phyloP scores from a whole-genome alignment of 2,329 filamentous ascomycete species.

The Nothophoma quercina region DNA sequence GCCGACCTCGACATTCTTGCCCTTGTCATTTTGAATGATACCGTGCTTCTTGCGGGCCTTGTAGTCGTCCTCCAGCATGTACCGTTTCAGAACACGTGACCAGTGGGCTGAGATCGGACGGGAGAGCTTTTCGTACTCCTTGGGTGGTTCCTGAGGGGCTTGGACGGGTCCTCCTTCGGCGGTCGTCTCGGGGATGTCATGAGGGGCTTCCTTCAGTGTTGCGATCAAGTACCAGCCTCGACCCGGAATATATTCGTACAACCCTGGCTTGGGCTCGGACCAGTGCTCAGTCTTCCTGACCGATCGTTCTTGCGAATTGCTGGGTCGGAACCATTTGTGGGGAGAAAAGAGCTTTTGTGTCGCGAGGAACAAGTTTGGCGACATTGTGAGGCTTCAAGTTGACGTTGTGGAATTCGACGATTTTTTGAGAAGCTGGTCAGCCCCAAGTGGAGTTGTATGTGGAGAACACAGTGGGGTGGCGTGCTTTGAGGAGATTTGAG shows the following conservation, averaged over 20 bases:
- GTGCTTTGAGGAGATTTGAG: conserved; percentile 6
- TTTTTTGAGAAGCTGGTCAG: background rate
- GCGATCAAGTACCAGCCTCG: conserved; percentile 60
- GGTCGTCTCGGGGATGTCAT: conserved; percentile 32
- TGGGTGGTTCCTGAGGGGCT: conserved; percentile 14
- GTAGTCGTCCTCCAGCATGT: conserved; percentile 58
- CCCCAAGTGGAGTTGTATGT: conserved; percentile 18
- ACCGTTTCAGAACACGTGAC: conserved; percentile 58
- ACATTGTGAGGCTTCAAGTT: conserved; percentile 47
- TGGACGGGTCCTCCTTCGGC: conserved; percentile 26
- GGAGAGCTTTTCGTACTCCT: conserved; percentile 39
- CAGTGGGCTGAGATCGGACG: conserved; percentile 52
- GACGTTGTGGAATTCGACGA: background rate
- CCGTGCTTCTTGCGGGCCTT: conserved; percentile 56
- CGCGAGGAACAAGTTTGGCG: conserved; percentile 60
- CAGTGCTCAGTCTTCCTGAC: conserved; percentile 57
- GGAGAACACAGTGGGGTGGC: conserved; percentile 17
- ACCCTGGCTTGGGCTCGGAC: conserved; percentile 57
- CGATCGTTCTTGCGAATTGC: conserved; percentile 47
- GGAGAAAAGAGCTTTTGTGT: conserved; percentile 58
- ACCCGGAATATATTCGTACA: conserved; percentile 59
- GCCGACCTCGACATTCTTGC: conserved; percentile 49
- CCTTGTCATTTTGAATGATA: conserved; percentile 49
- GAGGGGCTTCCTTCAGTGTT: conserved; percentile 45
- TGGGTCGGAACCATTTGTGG: conserved; percentile 57